Base-by-base conservation (phyloP, 495 filamentous ascomycete species). In the Hypoxylon subgilvum region DNA sequence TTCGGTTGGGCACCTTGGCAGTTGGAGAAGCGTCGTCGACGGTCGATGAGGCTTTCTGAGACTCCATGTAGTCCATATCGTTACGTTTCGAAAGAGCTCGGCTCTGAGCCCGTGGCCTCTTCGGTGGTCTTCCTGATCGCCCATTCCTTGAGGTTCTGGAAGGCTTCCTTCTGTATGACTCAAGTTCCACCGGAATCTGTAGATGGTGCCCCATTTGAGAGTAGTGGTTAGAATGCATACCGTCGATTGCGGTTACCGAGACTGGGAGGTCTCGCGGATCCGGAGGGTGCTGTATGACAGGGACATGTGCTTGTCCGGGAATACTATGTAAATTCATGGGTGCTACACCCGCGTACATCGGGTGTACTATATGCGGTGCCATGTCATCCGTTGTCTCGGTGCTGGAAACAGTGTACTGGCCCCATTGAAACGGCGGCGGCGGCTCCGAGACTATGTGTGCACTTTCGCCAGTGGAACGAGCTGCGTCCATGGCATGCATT, bases 361-460 rank as follows among this genome's bases (percentile, higher is more conserved):
- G 57, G 17, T 66, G 55, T 23, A 61, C 45, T 35, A 69, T 54
- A 1, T 61, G 52, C 0, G 41, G 25, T 12, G 35, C 30, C 36
- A 68, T 41, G 1, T 70, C 65, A 22, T 70, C 65, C 10, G 49
- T 31, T 2, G 53, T 21, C 7, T 63, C 65, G 18, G 40, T 54
- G 43, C 42, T 62, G 16, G 69, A 72, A 42, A 72, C 69, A 3
- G 53, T 52, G 45, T 69, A 72, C 6, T 56, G 47, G 8, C 65
- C 61, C 61, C 59, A 69, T 40, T 70, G 63, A 28, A 62, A 68
- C 14, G 65, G 55, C 12, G 55, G 53, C 14, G 65, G 55, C 12
- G 55, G 53, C 27, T 68, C 52, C 10, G 67, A 36, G 27, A 67
- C 42, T 39, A 66, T 67, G 16, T 63, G 48, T 16, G 30, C 13